These are phyloP conservation scores for Cladophialophora exuberans DNA, from an alignment of 2,329 filamentous ascomycete species.

Conservation along the genomic window DNA sequence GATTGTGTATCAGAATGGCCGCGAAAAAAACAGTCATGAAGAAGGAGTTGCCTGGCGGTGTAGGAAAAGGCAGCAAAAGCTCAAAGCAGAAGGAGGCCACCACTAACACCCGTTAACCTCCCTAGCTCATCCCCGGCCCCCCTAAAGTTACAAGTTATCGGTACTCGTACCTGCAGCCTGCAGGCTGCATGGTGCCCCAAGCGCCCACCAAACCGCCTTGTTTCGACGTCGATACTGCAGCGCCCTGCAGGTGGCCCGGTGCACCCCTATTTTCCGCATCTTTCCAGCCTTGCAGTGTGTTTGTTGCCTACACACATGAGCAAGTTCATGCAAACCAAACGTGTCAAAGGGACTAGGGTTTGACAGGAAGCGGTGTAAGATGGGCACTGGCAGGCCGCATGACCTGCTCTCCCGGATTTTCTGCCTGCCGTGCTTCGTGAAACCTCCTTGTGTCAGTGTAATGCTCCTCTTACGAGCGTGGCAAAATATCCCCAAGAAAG, in stretches of 20 bases:
- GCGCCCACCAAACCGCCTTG: too few species aligned
- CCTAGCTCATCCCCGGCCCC: too few species aligned
- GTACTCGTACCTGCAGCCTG: constrained; percentile 27
- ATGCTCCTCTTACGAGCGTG: not conserved
- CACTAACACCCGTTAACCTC: too few species aligned
- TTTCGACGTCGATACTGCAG: constrained; percentile 22
- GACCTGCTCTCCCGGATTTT: constrained; percentile 7
- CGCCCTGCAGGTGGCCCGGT: not conserved
- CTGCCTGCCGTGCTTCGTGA: constrained; percentile 15
- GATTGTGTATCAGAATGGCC: too few species aligned
- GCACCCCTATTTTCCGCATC: constrained; percentile 16
- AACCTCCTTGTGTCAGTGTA: not conserved
- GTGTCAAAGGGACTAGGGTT: constrained; percentile 1
- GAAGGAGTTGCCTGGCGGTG: too few species aligned
- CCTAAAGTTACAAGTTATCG: too few species aligned
- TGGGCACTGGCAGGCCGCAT: constrained; percentile 1
- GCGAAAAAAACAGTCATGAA: too few species aligned
- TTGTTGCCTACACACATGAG: constrained; percentile 1
- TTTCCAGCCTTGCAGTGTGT: constrained; percentile 22
- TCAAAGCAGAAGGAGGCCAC: too few species aligned
- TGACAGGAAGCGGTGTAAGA: constrained; percentile 11
- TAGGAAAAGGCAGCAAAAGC: too few species aligned
- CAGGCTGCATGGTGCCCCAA: constrained; percentile 9
- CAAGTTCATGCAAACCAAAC: constrained; percentile 7
- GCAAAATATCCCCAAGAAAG: constrained; percentile 5